A percentile compares a stretch with the other conserved stretches of the same genome.
Evolutionary conservation across 495 filamentous ascomycete genomes (phyloP).

Genomic region (Trichoderma virens): DNA sequence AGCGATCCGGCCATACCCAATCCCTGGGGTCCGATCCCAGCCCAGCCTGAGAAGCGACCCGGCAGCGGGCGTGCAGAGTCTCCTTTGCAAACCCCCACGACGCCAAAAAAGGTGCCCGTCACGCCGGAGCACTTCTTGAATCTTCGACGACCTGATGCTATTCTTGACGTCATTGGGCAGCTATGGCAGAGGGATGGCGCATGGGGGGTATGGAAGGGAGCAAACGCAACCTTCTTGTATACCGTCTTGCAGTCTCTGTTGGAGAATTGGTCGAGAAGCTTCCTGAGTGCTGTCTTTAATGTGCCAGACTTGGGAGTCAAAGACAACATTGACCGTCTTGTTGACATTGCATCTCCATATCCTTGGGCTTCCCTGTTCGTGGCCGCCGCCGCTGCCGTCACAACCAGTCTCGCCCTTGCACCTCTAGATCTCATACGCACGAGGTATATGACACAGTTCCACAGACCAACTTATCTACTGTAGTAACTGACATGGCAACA

Average conservation of each 20-base stretch:
- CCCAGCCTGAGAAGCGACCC: slow-evolving; percentile 6
- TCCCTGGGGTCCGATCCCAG: slow-evolving; percentile 39
- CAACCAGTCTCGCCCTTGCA: slow-evolving; percentile 70
- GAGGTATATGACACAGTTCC: slow-evolving; percentile 35
- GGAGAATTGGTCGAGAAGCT: slow-evolving; percentile 76
- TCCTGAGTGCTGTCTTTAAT: slow-evolving; percentile 75
- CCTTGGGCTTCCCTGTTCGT: slow-evolving; percentile 67
- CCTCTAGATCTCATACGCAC: slow-evolving; percentile 89
- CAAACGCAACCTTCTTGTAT: slow-evolving; percentile 86
- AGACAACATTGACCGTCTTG: slow-evolving; percentile 40
- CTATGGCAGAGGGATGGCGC: slow-evolving; percentile 85
- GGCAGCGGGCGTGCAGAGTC: slow-evolving; percentile 21
- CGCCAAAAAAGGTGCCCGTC: slow-evolving; percentile 22
- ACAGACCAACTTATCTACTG: background rate
- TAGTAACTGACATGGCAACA: slow-evolving; percentile 21
- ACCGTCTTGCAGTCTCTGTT: slow-evolving; percentile 74
- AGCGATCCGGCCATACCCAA: slow-evolving; percentile 54
- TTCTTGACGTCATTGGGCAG: slow-evolving; percentile 71
- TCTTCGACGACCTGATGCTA: slow-evolving; percentile 61
- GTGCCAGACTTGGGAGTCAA: slow-evolving; percentile 68
- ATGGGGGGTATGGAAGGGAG: slow-evolving; percentile 90
- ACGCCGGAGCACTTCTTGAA: slow-evolving; percentile 52
- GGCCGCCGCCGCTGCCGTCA: slow-evolving; percentile 72
- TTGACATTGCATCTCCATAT: slow-evolving; percentile 60
- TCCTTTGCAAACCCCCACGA: slow-evolving; percentile 23